Evolutionary conservation across 192 early-diverging fungal species (phyloP), one percentile per base, ranked within the genome.

Genomic region (Neocallimastix lanati): DNA sequence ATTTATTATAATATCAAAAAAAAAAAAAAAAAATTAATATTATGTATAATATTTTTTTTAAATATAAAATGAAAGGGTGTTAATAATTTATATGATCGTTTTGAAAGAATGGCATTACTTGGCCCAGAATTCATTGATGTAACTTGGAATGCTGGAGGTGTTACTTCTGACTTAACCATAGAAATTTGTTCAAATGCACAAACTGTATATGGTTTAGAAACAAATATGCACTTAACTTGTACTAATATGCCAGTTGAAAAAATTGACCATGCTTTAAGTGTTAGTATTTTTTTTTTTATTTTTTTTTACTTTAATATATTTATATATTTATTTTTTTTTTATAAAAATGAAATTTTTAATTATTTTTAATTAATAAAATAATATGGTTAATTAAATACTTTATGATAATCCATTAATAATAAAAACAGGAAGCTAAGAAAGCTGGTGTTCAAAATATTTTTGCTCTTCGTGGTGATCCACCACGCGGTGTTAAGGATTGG

Each of bases 191-290:
- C 92, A 50, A 97, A 92, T 78, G 93, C 96, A 28, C 96, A 97
- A 86, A 88, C 91, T 78, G 94, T 96, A 9, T 95, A 95, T 84
- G 97, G 97, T 77, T 88, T 97, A 77, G 97, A 98, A 85, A 94
- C 96, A 35, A 93, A 90, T 87, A 97, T 98, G 97, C 97, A 98
- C 83, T 89, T 98, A 87, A 98, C 95, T 27, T 98, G 97, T 86
- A 98, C 97, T 78, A 98, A 97, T 87, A 98, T 95, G 92, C 93
- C 94, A 78, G 88, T 90, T 14, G 90, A 91, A 76, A 93, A 94
- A 88, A 92, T 98, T 83, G 93, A 96, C 85, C 80, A 78, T 67
- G 97, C 50, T 9, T 67, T 67, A 67, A 67, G 50, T 21, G 50
- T 67, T 25, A 67, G 50, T 50, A 4, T 50, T 21, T 13, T 13